phyloP scores from a whole-genome alignment of 176 grass and related monocot species.

The Oryza rufipogon region DNA sequence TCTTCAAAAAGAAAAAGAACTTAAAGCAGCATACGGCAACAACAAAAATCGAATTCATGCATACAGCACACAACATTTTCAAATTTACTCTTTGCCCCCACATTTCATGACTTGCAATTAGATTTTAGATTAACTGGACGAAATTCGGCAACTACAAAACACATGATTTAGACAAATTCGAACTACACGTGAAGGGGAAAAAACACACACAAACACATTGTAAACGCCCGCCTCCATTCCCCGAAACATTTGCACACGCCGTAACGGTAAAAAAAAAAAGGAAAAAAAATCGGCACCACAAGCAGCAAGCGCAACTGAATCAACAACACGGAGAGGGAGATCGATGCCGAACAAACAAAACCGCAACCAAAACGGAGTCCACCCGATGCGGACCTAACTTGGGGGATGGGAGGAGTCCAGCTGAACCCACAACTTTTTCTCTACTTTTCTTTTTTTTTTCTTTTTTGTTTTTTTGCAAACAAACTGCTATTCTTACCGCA shows the following conservation, averaged over 20 bases:
- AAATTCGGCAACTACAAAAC: neutral
- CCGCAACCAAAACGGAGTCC: neutral
- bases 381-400: neutral
- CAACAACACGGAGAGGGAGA: neutral
- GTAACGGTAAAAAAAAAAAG: neutral
- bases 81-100: neutral
- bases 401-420: neutral
- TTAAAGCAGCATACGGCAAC: neutral
- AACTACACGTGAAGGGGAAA: neutral
- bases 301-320: conserved; percentile 13
- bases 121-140: neutral
- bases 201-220: neutral
- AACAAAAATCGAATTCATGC: conserved; percentile 34
- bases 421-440: neutral
- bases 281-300: neutral
- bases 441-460: neutral
- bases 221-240: neutral
- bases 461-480: neutral
- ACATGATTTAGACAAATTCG: conserved; percentile 7
- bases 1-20: neutral
- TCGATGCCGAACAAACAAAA: neutral
- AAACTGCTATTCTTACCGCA: neutral
- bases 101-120: neutral
- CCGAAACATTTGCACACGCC: neutral
- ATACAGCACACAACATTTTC: neutral